Evolutionary conservation across 441 rosid genomes (phyloP).

Genomic region (Rhodomyrtus psidioides): DNA sequence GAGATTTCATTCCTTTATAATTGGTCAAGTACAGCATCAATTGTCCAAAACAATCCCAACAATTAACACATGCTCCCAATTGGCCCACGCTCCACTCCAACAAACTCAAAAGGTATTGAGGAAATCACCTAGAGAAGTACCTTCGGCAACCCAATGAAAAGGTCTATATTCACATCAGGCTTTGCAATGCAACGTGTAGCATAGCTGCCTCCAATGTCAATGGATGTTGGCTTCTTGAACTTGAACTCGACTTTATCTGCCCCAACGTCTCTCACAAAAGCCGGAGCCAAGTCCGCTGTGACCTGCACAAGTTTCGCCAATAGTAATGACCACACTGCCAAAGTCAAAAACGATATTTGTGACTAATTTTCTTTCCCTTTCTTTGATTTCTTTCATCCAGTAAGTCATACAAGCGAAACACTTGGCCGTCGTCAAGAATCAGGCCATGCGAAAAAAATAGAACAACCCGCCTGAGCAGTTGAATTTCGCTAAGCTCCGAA

Average conservation of each 20-base stretch:
- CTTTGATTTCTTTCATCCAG: not conserved
- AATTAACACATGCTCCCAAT: not conserved
- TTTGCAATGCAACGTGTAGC: slow-evolving; percentile 47
- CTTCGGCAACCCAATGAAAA: slow-evolving; percentile 75
- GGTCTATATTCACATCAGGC: slow-evolving; percentile 59
- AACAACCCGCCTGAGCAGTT: not conserved
- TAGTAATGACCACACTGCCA: not conserved
- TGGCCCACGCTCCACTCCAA: not conserved
- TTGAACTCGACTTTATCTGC: slow-evolving; percentile 78
- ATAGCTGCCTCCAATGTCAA: slow-evolving; percentile 73
- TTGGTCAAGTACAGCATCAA: not conserved
- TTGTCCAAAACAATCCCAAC: not conserved
- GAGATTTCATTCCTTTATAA: not conserved
- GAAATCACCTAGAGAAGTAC: slow-evolving; percentile 13
- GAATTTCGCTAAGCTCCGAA: not conserved
- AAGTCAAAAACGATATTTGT: not conserved
- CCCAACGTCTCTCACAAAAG: slow-evolving; percentile 63
- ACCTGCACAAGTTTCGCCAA: slow-evolving; percentile 34
- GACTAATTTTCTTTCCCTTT: not conserved
- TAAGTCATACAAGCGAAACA: not conserved
- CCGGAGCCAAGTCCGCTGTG: slow-evolving; percentile 48
- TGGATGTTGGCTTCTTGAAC: slow-evolving; percentile 57
- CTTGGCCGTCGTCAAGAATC: not conserved
- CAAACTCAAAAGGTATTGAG: not conserved
- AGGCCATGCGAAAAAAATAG: not conserved